These are phyloP conservation scores for Cyanophora paradoxa DNA, from an alignment of 78 protist genomes.

Conservation along the genomic window DNA sequence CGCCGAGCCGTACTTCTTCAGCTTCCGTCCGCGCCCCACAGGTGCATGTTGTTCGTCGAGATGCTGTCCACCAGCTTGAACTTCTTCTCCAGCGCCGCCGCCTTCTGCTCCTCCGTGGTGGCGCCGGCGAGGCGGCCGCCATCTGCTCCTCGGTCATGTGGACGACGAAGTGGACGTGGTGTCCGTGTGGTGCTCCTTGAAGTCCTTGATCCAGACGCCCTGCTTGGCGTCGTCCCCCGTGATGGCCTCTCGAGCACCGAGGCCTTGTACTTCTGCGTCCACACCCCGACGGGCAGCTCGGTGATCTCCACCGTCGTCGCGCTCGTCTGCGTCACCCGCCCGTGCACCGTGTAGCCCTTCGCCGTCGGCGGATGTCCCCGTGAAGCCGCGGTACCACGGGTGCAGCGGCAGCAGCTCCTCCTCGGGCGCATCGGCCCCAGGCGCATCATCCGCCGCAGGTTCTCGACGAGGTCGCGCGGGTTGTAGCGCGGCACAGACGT, in stretches of 20 bases:
- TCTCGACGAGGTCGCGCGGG: constrained; percentile 79
- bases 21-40: constrained; percentile 73
- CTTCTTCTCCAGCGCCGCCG: constrained; percentile 37
- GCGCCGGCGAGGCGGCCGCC: constrained; percentile 27
- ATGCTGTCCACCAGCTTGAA: constrained; percentile 56
- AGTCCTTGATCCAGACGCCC: constrained; percentile 40
- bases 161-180: constrained; percentile 51
- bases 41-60: constrained; percentile 67
- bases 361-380: constrained; percentile 36
- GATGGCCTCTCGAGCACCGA: constrained; percentile 2
- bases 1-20: constrained; percentile 60
- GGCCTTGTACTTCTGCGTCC: constrained; percentile 70
- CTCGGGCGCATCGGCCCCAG: constrained; percentile 57
- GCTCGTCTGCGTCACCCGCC: neutral
- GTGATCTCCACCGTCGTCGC: constrained; percentile 8
- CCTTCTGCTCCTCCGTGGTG: constrained; percentile 20
- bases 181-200: constrained; percentile 82
- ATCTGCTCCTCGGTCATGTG: neutral
- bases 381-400: constrained; percentile 93
- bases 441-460: constrained; percentile 40
- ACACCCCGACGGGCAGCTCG: neutral
- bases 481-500: constrained; percentile 75
- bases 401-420: constrained; percentile 41
- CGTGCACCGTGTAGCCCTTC: neutral
- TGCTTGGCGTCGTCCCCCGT: neutral